Evolutionary conservation across 441 rosid genomes (phyloP), one percentile per base, ranked within the genome.

Genomic region (Jatropha multifida): DNA sequence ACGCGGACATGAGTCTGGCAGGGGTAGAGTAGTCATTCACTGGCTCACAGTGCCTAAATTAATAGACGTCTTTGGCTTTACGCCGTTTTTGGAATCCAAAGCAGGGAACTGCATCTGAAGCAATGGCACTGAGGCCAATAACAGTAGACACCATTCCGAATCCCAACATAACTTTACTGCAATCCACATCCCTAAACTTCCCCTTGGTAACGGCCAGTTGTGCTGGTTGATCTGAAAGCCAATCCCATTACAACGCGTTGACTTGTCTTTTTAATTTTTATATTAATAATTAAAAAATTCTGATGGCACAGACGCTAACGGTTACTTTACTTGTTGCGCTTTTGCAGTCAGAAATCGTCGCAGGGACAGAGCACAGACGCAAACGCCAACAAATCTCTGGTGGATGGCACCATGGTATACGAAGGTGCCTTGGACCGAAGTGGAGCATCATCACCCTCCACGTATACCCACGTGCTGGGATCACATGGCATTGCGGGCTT

Each of bases 331-430:
- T 32, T 32, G 2, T 73, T 73, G 60, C 37, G 18, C 3, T 23
- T 13, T 65, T 88, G 81, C 93, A 94, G 98, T 76, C 97, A 90
- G 74, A 94, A 94, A 80, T 81, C 98, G 13, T 85, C 93, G 0
- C 89, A 88, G 76, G 92, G 68, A 27, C 85, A 85, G 65, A 77
- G 37, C 72, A 69, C 79, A 1, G 79, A 74, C n/a, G 40, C 68
- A 17, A 63, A 74, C 5, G 71, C 55, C 6, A 48, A 54, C 66
- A 37, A 12, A 63, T 59, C 74, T 52, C 49, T 17, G 23, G 66
- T 44, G 42, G 65, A 85, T 64, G 62, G 81, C 79, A 59, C 88
- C 1, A 90, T 92, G 93, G 90, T 92, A 61, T 94, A 91, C 76
- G 89, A 91, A 81, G 98, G 97, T 23, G 88, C 85, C 15, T 32